Base-by-base conservation (phyloP, 2,329 filamentous ascomycete genomes). In the Cladosporium sp. region DNA sequence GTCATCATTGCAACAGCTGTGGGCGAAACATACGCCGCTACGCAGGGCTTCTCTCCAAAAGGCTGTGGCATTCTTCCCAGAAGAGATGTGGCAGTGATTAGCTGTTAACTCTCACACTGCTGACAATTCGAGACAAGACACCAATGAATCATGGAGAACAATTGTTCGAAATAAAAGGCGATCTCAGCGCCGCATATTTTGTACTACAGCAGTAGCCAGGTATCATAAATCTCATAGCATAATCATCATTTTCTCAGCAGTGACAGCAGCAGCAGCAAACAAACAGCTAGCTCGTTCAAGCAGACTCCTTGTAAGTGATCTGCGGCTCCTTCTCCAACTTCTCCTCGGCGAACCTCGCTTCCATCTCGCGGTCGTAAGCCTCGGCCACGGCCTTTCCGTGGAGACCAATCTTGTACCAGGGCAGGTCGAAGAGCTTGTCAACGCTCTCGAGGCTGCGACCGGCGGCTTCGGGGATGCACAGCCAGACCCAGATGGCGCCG, bases 391-490 rank as follows among this genome's bases (percentile, higher is more conserved):
- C 46, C n/a, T 67, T 56, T 44, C 70, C 70, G 37, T 66, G 68
- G 12, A 67, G 62, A 52, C 90, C 90, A 69, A 93, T 91, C 76
- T 85, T 84, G 76, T 90, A 88, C 90, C 90, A 93, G 0, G 87
- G 88, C 58, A 92, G 80, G 60, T 84, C 85, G 73, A 93, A 93
- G 68, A 93, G 80, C 29, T 83, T 81, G 73, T 93, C 89, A 85
- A 93, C 91, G 69, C 82, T 86, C 80, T 91, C 88, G 8, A 91
- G 80, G 59, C 77, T 80, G 53, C 80, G 80, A 23, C 90, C 90
- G 0, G 85, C 84, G 0, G 89, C 91, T 81, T 93, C 90, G 0
- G 90, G 91, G 1, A 93, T 84, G 67, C 84, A 89, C 77, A 91
- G 85, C 82, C 83, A 91, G 3, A 90, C 90, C 88, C 89, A 93